A percentile compares a stretch with the other conserved stretches of the same genome.
Conservation (phyloP, 306 rosid species). For the Castanea sativa region DNA sequence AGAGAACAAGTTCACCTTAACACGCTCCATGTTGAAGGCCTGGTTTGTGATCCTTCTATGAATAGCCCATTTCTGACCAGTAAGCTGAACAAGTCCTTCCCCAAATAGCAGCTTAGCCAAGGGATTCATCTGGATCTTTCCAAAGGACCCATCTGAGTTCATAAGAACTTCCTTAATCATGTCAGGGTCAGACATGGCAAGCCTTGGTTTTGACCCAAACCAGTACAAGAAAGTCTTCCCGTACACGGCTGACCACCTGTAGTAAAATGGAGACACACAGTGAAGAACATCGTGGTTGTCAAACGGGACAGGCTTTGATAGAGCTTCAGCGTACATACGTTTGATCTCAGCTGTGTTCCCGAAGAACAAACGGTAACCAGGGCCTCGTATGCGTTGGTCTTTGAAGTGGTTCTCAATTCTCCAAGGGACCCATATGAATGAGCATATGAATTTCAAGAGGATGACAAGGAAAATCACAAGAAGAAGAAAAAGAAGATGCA, state of each 20-base stretch:
- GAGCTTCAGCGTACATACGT: constrained; percentile 42
- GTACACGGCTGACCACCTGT: constrained; percentile 52
- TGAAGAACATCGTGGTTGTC: constrained; percentile 41
- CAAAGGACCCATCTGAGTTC: constrained; percentile 38
- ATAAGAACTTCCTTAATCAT: constrained; percentile 55
- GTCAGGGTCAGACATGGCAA: constrained; percentile 64
- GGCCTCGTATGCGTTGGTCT: constrained; percentile 65
- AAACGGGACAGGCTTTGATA: constrained; percentile 27
- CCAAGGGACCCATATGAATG: constrained; percentile 53
- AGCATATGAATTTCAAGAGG: constrained; percentile 29
- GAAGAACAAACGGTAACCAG: constrained; percentile 55
- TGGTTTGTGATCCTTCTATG: constrained; percentile 57
- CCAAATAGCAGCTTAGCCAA: constrained; percentile 50
- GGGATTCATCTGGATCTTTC: constrained; percentile 39
- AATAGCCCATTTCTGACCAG: constrained; percentile 51
- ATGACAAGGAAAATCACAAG: constrained; percentile 5
- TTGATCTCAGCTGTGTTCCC: constrained; percentile 62
- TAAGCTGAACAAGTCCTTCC: constrained; percentile 50
- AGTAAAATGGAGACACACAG: constrained; percentile 52
- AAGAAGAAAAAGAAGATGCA: constrained; percentile 20
- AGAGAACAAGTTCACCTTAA: constrained; percentile 41
- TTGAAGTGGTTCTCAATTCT: constrained; percentile 42
- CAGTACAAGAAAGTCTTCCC: constrained; percentile 64
- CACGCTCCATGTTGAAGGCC: constrained; percentile 53
- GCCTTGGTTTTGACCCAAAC: constrained; percentile 68